Evolutionary conservation across 108 stramenopile species (phyloP), one percentile per base, ranked within the genome.

Genomic region (Cyclotella distinguenda): DNA sequence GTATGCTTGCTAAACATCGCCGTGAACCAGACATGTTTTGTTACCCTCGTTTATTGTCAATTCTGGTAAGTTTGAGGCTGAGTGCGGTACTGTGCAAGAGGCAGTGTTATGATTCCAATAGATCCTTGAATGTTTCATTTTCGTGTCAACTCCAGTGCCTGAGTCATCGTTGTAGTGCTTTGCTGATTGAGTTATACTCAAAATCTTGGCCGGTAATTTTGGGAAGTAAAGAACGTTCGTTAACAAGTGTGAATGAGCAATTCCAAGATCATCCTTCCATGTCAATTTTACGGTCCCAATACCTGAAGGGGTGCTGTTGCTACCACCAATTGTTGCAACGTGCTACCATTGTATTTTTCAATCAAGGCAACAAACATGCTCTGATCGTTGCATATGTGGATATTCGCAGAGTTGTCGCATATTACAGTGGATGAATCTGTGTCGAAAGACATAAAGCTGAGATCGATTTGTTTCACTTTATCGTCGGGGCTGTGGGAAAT

Each of bases 241-340:
- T 9, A 56, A 9, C 4, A 10, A 13, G 10, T 62, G 15, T 46
- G 26, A 23, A 22, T 62, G 60, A 5, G 6, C 13, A 6, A 22
- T 22, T 11, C 60, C 60, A 19, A 4, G 6, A 22, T 62, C 60
- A 62, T 62, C 60, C 10, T 49, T 45, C 60, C 48, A 62, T 47
- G 60, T 18, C 60, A 43, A 62, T 62, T 62, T 18, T 6, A 62
- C 22, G 8, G 44, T 62, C 4, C 60, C 60, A 32, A 62, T 28
- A 5, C 60, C 60, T 31, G 43, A 44, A 6, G 60, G 60, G 16
- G 21, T 4, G 18, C 23, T 47, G 5, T 45, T 21, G 13, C 23
- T 31, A 22, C 60, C 60, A 28, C 60, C 60, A 47, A 62, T 62
- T 11, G 60, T 62, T 25, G 60, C 58, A 25, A 59, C 36, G 22